Evolutionary conservation across 768 basidiomycete genomes (phyloP), one percentile per base, ranked within the genome.

Genomic region (Agaricus sinodeliciosus): DNA sequence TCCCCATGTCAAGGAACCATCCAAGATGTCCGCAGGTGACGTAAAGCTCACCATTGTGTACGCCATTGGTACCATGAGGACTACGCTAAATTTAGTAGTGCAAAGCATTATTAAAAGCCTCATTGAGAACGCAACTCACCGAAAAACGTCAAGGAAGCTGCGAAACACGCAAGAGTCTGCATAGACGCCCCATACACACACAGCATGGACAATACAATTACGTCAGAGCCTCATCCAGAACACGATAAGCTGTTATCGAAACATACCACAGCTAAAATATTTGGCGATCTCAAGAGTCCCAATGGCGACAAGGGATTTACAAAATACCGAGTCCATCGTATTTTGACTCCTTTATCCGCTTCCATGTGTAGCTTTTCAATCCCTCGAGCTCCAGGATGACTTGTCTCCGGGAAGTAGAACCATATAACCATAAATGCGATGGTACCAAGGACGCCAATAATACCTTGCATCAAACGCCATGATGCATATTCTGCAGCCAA

Each of bases 331-430:
- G 48, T 57, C 57, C 57, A 58, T 37, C 34, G 45, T 27, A 39
- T 42, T 26, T 50, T 68, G 18, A 51, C 59, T 3, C 57, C 58
- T 2, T 59, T 36, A 26, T 48, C 44, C 26, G 41, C 18, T 15
- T 46, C 4, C n/a, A 16, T 37, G 54, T 46, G 45, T 11, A 67
- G 37, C 55, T 80, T 79, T 45, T 84, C 82, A 0, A 84, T 68
- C 0, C 79, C 78, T 27, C 73, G 67, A 1, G 72, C 60, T 3
- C 80, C 76, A 0, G 85, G 84, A 57, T 84, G 81, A 42, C 76
- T 78, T 1, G 85, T 87, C 58, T 88, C 86, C 0, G 85, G 85
- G 16, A 86, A 73, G 50, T 72, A 73, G 1, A 74, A 39, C 3
- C 62, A 49, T 34, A 85, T 69, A 3, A 68, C 54, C 9, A 74